Percentiles rank a stretch among this genome's conserved stretches.
Conservation (phyloP, 2,329 filamentous ascomycete genomes). For the Helotiales sp. region DNA sequence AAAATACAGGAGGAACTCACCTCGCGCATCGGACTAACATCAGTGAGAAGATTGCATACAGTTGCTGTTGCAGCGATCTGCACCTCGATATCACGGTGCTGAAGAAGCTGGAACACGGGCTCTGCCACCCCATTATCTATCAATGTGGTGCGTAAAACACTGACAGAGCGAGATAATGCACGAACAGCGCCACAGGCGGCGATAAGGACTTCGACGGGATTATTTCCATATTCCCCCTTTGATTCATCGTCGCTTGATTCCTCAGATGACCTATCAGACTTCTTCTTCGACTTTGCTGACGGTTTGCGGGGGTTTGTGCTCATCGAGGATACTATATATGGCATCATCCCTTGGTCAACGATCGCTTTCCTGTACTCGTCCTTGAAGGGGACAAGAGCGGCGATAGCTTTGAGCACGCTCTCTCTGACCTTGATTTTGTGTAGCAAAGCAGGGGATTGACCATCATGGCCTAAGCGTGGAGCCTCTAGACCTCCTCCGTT, state of each 20-base stretch:
- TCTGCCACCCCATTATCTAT: constrained; percentile 83
- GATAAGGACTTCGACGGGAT: constrained; percentile 77
- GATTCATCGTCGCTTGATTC: constrained; percentile 26
- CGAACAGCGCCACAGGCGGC: constrained; percentile 84
- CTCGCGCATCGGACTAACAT: constrained; percentile 90
- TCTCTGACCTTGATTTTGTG: constrained; percentile 81
- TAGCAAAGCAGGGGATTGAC: constrained; percentile 61
- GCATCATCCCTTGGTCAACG: constrained; percentile 79
- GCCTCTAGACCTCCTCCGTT: constrained; percentile 40
- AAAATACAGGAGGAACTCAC: constrained; percentile 54
- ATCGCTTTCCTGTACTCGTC: constrained; percentile 84
- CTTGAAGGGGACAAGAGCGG: constrained; percentile 79
- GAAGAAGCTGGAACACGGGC: constrained; percentile 77
- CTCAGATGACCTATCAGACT: constrained; percentile 43
- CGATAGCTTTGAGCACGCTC: constrained; percentile 76
- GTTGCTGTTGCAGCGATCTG: constrained; percentile 85
- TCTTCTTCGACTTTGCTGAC: constrained; percentile 44
- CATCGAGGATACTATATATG: constrained; percentile 84
- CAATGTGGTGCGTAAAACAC: constrained; percentile 80
- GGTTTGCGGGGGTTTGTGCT: constrained; percentile 63
- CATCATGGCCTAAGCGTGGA: constrained; percentile 62
- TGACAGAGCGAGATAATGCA: constrained; percentile 83
- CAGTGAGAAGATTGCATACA: constrained; percentile 82
- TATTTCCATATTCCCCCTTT: constrained; percentile 64
- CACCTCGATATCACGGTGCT: constrained; percentile 76